Conservation (phyloP, 148 eudicot species). For the Silene latifolia region DNA sequence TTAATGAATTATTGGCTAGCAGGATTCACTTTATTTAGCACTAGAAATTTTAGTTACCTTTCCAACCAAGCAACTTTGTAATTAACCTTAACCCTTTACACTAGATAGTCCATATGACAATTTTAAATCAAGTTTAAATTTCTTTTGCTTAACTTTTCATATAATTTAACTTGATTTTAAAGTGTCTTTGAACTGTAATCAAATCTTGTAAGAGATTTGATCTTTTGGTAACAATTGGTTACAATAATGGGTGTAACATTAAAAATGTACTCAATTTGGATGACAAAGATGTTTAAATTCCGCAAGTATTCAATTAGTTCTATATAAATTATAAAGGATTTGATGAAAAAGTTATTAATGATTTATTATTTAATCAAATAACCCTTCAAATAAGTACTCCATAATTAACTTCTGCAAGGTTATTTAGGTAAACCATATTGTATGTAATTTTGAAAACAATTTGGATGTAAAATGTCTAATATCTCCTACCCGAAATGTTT, state of each 20-base stretch:
- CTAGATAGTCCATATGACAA: background rate
- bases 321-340: too few relatives aligned
- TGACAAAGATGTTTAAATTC: background rate
- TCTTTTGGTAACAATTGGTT: background rate
- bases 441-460: too few relatives aligned
- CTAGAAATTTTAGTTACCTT: conserved; percentile 1
- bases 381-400: too few relatives aligned
- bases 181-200: background rate
- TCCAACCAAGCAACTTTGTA: conserved; percentile 9
- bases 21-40: conserved; percentile 1
- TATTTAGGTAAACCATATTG: too few relatives aligned
- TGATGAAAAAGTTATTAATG: too few relatives aligned
- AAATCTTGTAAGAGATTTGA: conserved; percentile 13
- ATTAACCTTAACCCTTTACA: conserved; percentile 9
- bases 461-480: too few relatives aligned
- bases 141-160: background rate
- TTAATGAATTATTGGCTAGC: background rate
- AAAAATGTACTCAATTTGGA: too few relatives aligned
- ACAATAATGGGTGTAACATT: background rate
- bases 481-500: too few relatives aligned
- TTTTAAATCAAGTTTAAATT: background rate
- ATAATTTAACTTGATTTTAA: background rate
- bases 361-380: too few relatives aligned
- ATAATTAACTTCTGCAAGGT: too few relatives aligned
- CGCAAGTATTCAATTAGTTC: too few relatives aligned